phyloP scores from a whole-genome alignment of 441 rosid genomes.

The Gossypium schwendimanii region DNA sequence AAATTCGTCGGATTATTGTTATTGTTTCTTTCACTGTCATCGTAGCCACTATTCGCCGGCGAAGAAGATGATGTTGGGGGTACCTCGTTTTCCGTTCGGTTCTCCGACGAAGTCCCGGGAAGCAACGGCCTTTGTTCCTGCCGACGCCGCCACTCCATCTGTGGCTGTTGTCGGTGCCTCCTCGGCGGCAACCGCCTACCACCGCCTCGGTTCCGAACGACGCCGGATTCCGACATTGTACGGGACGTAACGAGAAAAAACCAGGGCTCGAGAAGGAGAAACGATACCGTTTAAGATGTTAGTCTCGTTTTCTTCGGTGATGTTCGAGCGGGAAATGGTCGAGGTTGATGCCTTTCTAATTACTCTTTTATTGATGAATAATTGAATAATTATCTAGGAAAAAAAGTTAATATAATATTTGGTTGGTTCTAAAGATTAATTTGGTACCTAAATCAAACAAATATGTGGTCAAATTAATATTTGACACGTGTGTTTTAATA shows the following conservation, averaged over 20 bases:
- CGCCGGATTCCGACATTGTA: slow-evolving; percentile 58
- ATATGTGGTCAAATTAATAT: too few relatives aligned
- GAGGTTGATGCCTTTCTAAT: background rate
- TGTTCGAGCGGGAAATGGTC: background rate
- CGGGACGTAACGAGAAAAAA: background rate
- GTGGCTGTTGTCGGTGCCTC: background rate
- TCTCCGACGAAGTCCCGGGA: background rate
- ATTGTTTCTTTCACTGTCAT: background rate
- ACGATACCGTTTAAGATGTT: too few relatives aligned
- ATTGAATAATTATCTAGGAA: too few relatives aligned
- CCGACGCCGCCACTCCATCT: background rate
- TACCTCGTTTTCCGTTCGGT: background rate
- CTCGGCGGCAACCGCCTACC: slow-evolving; percentile 45
- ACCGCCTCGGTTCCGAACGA: slow-evolving; percentile 46
- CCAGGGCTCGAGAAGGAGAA: too few relatives aligned
- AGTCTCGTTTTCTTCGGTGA: background rate
- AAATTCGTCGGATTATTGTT: background rate
- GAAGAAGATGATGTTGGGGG: background rate
- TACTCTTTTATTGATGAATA: too few relatives aligned
- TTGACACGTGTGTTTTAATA: too few relatives aligned
- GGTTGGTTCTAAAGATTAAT: too few relatives aligned
- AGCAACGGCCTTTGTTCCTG: slow-evolving; percentile 24
- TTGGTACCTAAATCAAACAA: too few relatives aligned
- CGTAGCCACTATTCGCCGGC: background rate
- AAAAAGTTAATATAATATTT: too few relatives aligned